Percentiles rank a stretch among this genome's conserved stretches.
phyloP scores from a whole-genome alignment of 2,329 filamentous ascomycete species.

The Fusarium kyushuense region DNA sequence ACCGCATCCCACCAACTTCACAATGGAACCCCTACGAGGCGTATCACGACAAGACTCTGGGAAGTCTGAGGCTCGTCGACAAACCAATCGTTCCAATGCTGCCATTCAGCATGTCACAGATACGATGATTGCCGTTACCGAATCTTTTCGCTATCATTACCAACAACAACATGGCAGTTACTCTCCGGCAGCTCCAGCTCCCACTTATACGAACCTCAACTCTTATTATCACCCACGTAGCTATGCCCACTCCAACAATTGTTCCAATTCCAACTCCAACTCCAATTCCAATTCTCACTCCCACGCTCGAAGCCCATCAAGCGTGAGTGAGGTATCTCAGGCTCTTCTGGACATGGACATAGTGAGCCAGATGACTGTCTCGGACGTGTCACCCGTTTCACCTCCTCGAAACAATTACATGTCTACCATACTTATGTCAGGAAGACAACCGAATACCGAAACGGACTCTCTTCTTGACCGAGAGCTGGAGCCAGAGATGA shows the following conservation, averaged over 20 bases:
- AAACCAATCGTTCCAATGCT: conserved; percentile 30
- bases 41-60: conserved; percentile 37
- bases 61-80: conserved; percentile 41
- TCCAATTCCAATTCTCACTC: conserved; percentile 5
- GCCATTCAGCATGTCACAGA: conserved; percentile 41
- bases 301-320: conserved; percentile 40
- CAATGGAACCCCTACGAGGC: conserved; percentile 41
- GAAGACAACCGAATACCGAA: conserved; percentile 19
- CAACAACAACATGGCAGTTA: conserved; percentile 32
- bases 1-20: conserved; percentile 23
- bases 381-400: conserved; percentile 39
- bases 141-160: conserved; percentile 46
- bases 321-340: conserved; percentile 40
- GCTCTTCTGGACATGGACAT: conserved; percentile 32
- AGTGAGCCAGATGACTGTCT: conserved; percentile 38
- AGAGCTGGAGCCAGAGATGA: conserved; percentile 28
- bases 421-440: conserved; percentile 19
- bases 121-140: conserved; percentile 46
- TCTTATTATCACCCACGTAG: conserved; percentile 5
- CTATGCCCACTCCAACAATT: conserved; percentile 5
- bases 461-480: conserved; percentile 39
- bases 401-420: conserved; percentile 19
- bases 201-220: conserved; percentile 37
- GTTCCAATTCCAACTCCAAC: conserved; percentile 6
- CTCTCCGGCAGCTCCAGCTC: conserved; percentile 36